Evolutionary conservation across 208 protist species (phyloP), one percentile per base, ranked within the genome.

Genomic region (Wallacemonas sp.): DNA sequence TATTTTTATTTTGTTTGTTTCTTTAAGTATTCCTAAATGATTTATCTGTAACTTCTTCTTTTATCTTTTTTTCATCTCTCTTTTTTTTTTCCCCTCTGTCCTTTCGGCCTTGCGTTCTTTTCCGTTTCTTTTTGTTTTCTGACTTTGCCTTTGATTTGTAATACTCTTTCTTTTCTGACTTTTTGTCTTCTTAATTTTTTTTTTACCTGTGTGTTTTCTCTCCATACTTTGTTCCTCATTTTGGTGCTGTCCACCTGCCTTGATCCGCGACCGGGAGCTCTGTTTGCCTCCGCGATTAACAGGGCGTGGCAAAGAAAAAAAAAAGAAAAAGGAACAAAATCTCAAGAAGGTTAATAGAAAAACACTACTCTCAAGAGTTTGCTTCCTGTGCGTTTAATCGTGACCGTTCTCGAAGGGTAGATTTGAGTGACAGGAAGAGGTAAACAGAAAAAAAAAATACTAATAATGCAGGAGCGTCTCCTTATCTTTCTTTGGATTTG

Each of bases 171-270:
- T n/a, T n/a, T n/a, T n/a, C n/a, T n/a, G n/a, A n/a, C n/a, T 51
- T 19, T 46, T 56, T 61, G 8, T 15, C 33, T 47, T 66, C 67
- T 53, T 44, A 34, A 27, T 42, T 60, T 63, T 34, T 45, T 54
- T 56, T 61, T 27, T 46, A 24, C 54, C 36, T 38, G 51, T 38
- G 59, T 75, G 42, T 21, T 69, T 54, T 65, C 59, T 61, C 46
- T 31, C 34, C 34, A 47, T 24, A 55, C 38, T 22, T 53, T 65
- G 19, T 67, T 68, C 61, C 45, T 42, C 49, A 62, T 80, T 65
- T 56, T 65, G 21, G 12, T 62, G 64, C 31, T 36, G 28, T 33
- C 51, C 65, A 51, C 69, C 51, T 75, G 38, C 60, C 53, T 69
- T 65, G 36, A 36, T 72, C 39, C 19, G 41, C 62, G 58, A 33